phyloP scores from a whole-genome alignment of 768 basidiomycete species.

The Lactarius indigo region DNA sequence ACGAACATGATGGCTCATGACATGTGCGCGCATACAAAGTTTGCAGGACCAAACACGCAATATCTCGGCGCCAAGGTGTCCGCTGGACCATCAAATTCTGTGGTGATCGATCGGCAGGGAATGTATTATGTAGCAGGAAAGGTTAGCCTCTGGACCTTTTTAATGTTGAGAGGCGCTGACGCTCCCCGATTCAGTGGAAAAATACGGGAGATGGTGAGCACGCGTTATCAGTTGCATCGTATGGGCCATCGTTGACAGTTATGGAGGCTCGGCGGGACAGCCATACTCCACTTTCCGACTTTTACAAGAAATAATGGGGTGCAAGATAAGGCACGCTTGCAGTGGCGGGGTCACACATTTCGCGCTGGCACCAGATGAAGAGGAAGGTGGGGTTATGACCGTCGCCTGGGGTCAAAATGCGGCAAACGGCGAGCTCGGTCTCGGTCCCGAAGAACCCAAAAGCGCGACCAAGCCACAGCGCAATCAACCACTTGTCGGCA shows the following conservation, averaged over 20 bases:
- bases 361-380: constrained; percentile 70
- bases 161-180: not conserved
- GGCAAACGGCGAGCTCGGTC: constrained; percentile 82
- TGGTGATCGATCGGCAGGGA: constrained; percentile 78
- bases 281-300: constrained; percentile 85
- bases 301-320: constrained; percentile 87
- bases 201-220: constrained; percentile 82
- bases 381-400: constrained; percentile 65
- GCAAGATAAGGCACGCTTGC: constrained; percentile 63
- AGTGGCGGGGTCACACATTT: constrained; percentile 92
- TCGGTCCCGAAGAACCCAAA: constrained; percentile 78
- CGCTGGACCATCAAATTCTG: constrained; percentile 82
- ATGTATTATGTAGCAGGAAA: constrained; percentile 89
- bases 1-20: not conserved
- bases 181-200: constrained; percentile 64
- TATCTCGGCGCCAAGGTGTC: constrained; percentile 60
- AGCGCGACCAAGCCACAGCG: constrained; percentile 80
- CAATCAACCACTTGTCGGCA: constrained; percentile 65
- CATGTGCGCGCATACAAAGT: constrained; percentile 41
- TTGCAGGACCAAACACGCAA: constrained; percentile 63
- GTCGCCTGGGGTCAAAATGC: constrained; percentile 85
- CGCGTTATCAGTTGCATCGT: not conserved
- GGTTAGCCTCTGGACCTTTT: constrained; percentile 34
- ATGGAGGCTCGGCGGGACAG: constrained; percentile 79
- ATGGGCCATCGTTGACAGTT: constrained; percentile 11